Percentiles rank a stretch among this genome's conserved stretches.
Conservation (phyloP, 768 basidiomycete genomes). For the Leccinum uliginosum region DNA sequence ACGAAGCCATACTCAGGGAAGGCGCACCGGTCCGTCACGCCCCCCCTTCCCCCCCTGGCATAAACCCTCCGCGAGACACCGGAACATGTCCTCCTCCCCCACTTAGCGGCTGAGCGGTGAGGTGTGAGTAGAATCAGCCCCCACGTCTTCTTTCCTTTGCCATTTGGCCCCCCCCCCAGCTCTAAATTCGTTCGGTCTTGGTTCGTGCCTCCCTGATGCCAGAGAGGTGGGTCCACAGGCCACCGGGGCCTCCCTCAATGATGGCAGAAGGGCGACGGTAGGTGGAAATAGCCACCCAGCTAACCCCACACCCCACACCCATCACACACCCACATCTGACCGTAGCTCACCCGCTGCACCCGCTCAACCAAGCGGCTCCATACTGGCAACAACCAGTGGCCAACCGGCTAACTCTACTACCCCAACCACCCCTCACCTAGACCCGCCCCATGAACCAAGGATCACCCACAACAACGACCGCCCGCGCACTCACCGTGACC, state of each 20-base stretch:
- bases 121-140: not conserved
- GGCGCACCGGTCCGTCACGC: not conserved
- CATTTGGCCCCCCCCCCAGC: not conserved
- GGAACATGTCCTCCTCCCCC: constrained; percentile 6
- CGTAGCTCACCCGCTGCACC: too few relatives aligned
- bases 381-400: too few relatives aligned
- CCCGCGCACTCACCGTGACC: too few relatives aligned
- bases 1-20: not conserved
- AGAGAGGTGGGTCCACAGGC: not conserved
- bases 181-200: not conserved
- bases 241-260: not conserved
- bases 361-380: too few relatives aligned
- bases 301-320: too few relatives aligned
- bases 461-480: too few relatives aligned
- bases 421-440: too few relatives aligned
- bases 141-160: not conserved
- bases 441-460: too few relatives aligned
- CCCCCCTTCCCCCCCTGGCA: not conserved
- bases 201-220: not conserved
- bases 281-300: not conserved
- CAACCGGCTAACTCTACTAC: too few relatives aligned
- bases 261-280: not conserved
- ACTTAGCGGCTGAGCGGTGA: not conserved
- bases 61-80: constrained; percentile 3
- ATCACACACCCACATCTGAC: too few relatives aligned